Evolutionary conservation across 2,329 filamentous ascomycete genomes (phyloP).

Genomic region (Cordyceps farinosa): DNA sequence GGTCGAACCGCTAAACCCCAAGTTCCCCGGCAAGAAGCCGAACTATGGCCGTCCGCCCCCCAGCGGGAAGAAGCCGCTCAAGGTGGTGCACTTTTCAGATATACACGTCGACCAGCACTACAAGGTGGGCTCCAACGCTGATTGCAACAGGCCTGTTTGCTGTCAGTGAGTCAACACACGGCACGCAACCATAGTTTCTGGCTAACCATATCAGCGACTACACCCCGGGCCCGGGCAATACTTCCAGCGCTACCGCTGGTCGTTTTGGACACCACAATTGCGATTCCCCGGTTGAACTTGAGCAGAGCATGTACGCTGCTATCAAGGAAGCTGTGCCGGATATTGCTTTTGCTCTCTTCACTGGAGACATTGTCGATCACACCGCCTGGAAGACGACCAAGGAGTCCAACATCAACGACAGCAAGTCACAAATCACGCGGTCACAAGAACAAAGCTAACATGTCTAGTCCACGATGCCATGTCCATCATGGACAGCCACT

Average conservation of each 20-base stretch:
- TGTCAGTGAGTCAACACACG: slow-evolving; percentile 40
- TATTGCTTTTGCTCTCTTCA: slow-evolving; percentile 54
- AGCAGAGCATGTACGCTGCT: slow-evolving; percentile 52
- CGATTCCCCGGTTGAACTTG: slow-evolving; percentile 47
- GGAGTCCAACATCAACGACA: slow-evolving; percentile 30
- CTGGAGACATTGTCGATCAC: slow-evolving; percentile 56
- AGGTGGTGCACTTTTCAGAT: slow-evolving; percentile 58
- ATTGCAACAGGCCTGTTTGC: slow-evolving; percentile 58
- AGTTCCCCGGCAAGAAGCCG: slow-evolving; percentile 42
- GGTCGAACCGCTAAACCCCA: slow-evolving; percentile 40
- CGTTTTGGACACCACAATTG: slow-evolving; percentile 52
- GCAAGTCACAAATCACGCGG: slow-evolving; percentile 21
- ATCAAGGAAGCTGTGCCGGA: slow-evolving; percentile 45
- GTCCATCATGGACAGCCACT: slow-evolving; percentile 39
- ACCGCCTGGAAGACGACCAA: slow-evolving; percentile 45
- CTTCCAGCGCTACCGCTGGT: slow-evolving; percentile 48
- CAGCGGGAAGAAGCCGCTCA: slow-evolving; percentile 45
- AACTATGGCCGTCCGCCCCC: slow-evolving; percentile 34
- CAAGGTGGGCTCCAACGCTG: slow-evolving; percentile 47
- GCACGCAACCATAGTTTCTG: too few species aligned
- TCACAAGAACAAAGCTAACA: background rate
- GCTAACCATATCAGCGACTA: slow-evolving; percentile 37
- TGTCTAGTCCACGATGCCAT: slow-evolving; percentile 44
- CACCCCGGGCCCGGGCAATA: slow-evolving; percentile 38
- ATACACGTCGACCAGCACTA: slow-evolving; percentile 58